Evolutionary conservation across 192 early-diverging fungal species (phyloP), one percentile per base, ranked within the genome.

Genomic region (Backusella luteola): DNA sequence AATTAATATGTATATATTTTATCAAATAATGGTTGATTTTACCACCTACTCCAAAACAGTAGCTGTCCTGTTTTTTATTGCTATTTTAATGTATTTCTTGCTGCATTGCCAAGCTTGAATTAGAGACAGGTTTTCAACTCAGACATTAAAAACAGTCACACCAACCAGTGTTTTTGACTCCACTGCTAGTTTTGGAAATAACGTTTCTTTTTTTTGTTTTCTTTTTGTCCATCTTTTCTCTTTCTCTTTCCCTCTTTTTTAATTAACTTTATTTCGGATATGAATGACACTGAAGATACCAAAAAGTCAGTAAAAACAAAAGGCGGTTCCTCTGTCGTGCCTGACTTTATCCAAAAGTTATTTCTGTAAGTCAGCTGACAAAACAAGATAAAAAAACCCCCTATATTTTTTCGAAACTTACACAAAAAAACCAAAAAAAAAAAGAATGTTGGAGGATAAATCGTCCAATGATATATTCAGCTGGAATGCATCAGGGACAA

Each of bases 361-460:
- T 73, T 73, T 52, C 39, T 42, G 71, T 77, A 74, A 69, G 67
- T 63, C 56, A 63, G 56, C 56, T 32, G 56, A 63, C 56, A 29
- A 46, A 63, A 5, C 4, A 44, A 44, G n/a, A 32, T 32, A 52
- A 52, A n/a, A 52, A 19, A 52, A 52, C 5, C 11, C 7, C 3
- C 38, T 21, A 26, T 9, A 12, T 12, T 8, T 49, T 71, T 26
- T 32, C 6, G 21, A 29, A 49, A 71, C 21, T 59, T 59, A 26
- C 12, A 39, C 36, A 36, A 36, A 36, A 39, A 78, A 19, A 39
- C 77, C 23, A 11, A 59, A 39, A 77, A 26, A n/a, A 59, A 29
- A 63, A 63, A 91, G 90, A 17, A 92, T 93, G 90, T 82, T 92
- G 12, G 92, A 93, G 74, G 89, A 91, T 73, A 78, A 86, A 2